phyloP scores from a whole-genome alignment of 108 stramenopile species.

The Bacterosira constricta region DNA sequence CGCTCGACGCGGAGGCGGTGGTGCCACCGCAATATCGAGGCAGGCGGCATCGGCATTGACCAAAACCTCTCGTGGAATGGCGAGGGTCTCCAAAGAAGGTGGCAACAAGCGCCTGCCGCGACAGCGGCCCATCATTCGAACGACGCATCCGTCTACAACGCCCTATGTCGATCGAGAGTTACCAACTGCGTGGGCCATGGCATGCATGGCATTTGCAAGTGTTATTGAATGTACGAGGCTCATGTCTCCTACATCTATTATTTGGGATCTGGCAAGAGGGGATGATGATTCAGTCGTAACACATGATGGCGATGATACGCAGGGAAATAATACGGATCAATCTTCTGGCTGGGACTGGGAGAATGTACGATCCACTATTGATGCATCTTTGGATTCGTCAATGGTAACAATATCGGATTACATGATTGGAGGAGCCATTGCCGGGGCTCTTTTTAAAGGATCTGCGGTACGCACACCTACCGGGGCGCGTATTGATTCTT shows the following conservation, averaged over 20 bases:
- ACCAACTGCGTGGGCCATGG: conserved; percentile 46
- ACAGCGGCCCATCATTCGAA: conserved; percentile 15
- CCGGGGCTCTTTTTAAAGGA: conserved; percentile 41
- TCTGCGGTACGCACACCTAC: conserved; percentile 33
- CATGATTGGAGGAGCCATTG: conserved; percentile 41
- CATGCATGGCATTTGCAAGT: conserved; percentile 53
- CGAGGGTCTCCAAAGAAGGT: neutral
- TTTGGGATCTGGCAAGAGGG: neutral
- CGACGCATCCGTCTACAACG: conserved; percentile 5
- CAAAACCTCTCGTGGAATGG: no score
- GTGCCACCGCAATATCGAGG: neutral
- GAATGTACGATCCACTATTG: neutral
- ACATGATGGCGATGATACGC: neutral
- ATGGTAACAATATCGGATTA: conserved; percentile 38
- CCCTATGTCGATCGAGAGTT: conserved; percentile 37
- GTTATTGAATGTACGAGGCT: conserved; percentile 37
- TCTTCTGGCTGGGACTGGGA: no score
- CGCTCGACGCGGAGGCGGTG: conserved; percentile 42
- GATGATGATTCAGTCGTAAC: neutral
- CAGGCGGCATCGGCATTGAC: neutral
- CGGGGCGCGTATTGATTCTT: conserved; percentile 34
- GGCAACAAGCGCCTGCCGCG: conserved; percentile 6
- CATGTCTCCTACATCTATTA: conserved; percentile 24
- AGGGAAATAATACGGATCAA: no score
- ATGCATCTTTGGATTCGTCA: neutral